A percentile compares a stretch with the other conserved stretches of the same genome.
These are phyloP conservation scores for Pichia kudriavzevii DNA, from an alignment of 1,139 yeast species.

Conservation along the genomic window DNA sequence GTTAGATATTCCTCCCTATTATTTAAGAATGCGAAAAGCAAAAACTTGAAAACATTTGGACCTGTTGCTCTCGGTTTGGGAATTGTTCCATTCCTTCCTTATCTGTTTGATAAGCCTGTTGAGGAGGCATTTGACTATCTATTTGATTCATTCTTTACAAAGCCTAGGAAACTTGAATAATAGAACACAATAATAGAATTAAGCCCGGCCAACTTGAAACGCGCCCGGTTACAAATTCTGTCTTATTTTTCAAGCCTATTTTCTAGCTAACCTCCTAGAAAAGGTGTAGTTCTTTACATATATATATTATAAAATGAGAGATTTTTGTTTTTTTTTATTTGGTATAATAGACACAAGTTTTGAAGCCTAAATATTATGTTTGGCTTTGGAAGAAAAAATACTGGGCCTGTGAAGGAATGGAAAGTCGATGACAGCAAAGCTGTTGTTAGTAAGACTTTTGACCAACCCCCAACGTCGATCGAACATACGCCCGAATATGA, in stretches of 20 bases:
- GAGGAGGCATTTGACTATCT: slow-evolving; percentile 60
- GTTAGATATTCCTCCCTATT: slow-evolving; percentile 43
- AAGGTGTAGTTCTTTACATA: too few relatives aligned
- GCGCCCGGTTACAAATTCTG: too few relatives aligned
- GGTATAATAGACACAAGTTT: too few relatives aligned
- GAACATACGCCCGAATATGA: slow-evolving; percentile 18
- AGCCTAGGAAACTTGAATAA: too few relatives aligned
- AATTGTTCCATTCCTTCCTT: slow-evolving; percentile 73
- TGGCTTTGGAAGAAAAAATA: slow-evolving; percentile 22
- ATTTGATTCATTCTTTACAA: slow-evolving; percentile 36
- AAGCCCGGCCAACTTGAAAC: too few relatives aligned
- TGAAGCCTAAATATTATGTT: slow-evolving; percentile 18
- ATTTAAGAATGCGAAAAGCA: slow-evolving; percentile 8
- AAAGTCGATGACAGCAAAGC: slow-evolving; percentile 20
- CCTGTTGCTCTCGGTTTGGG: slow-evolving; percentile 75
- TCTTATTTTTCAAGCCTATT: too few relatives aligned
- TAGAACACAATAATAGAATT: too few relatives aligned
- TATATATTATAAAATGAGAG: too few relatives aligned
- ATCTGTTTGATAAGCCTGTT: slow-evolving; percentile 75
- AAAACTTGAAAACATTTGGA: slow-evolving; percentile 31
- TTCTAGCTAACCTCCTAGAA: too few relatives aligned
- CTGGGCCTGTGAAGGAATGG: slow-evolving; percentile 21
- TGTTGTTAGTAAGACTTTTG: slow-evolving; percentile 17
- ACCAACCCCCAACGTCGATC: slow-evolving; percentile 15
- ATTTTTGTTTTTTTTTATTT: too few relatives aligned